These are phyloP conservation scores for Pyricularia pennisetigena DNA, from an alignment of 2,329 filamentous ascomycete species.

Conservation along the genomic window DNA sequence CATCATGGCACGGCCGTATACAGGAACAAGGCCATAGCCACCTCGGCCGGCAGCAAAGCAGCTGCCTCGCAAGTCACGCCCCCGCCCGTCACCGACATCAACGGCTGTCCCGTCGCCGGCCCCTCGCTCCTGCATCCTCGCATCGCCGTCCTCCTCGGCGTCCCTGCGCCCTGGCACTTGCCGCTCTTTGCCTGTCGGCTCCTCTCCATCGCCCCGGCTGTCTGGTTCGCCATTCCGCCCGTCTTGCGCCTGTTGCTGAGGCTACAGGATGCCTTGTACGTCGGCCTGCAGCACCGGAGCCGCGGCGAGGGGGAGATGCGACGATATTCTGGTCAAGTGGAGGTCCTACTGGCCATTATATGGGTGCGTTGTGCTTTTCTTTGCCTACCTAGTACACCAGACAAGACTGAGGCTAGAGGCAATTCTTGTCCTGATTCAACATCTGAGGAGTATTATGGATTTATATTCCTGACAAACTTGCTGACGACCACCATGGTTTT, in stretches of 20 bases:
- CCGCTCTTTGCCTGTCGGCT: conserved; percentile 65
- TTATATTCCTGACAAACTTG: background rate
- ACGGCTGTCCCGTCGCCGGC: conserved; percentile 10
- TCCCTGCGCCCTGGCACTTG: conserved; percentile 63
- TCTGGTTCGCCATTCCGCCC: conserved; percentile 63
- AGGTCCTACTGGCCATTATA: conserved; percentile 62
- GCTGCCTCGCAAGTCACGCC: conserved; percentile 2
- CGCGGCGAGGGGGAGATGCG: conserved; percentile 5
- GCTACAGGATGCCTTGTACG: conserved; percentile 32
- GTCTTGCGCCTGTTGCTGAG: conserved; percentile 58
- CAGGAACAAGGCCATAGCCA: background rate
- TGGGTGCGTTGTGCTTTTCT: conserved; percentile 49
- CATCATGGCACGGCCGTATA: background rate
- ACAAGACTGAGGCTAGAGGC: background rate
- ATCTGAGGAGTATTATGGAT: background rate
- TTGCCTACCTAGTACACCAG: background rate
- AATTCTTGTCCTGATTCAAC: background rate
- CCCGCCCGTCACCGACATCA: conserved; percentile 1
- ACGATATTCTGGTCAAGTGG: conserved; percentile 35
- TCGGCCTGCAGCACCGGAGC: conserved; percentile 2
- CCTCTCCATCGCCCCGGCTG: conserved; percentile 58
- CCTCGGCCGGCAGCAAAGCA: background rate
- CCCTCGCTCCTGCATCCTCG: conserved; percentile 58
- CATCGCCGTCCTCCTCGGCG: conserved; percentile 67
- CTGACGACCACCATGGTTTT: background rate